phyloP scores from a whole-genome alignment of 2,329 filamentous ascomycete genomes.

The Colletotrichum sp. region DNA sequence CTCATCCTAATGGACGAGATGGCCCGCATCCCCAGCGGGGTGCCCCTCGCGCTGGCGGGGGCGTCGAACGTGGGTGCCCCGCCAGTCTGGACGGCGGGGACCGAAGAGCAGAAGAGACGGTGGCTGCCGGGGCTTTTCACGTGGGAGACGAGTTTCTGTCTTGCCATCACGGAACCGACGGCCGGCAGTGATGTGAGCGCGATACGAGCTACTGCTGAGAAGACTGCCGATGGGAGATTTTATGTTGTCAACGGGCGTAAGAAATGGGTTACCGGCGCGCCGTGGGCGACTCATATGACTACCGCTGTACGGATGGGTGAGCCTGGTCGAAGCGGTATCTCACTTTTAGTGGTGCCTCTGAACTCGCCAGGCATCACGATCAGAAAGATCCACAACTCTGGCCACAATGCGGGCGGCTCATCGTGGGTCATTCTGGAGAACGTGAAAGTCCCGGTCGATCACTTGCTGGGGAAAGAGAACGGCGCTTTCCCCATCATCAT shows the following conservation, averaged over 20 bases:
- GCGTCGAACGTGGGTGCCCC: constrained; percentile 68
- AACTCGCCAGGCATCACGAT: constrained; percentile 53
- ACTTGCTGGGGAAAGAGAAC: constrained; percentile 60
- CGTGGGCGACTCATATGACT: constrained; percentile 66
- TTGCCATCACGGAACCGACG: constrained; percentile 68
- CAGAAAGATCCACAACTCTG: constrained; percentile 66
- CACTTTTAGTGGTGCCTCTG: constrained; percentile 62
- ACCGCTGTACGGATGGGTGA: constrained; percentile 66
- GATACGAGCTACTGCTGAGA: constrained; percentile 63
- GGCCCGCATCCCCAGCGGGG: constrained; percentile 59
- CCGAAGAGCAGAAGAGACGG: constrained; percentile 58
- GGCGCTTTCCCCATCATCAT: constrained; percentile 63
- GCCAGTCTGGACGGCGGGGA: constrained; percentile 68
- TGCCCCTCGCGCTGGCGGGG: constrained; percentile 62
- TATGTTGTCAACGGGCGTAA: constrained; percentile 72
- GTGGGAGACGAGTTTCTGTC: constrained; percentile 65
- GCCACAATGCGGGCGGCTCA: constrained; percentile 68
- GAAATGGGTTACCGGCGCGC: constrained; percentile 71
- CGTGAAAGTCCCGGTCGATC: constrained; percentile 57
- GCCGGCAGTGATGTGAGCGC: constrained; percentile 65
- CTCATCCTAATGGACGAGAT: constrained; percentile 62
- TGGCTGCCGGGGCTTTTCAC: constrained; percentile 65
- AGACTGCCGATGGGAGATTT: constrained; percentile 44
- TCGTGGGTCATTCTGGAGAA: constrained; percentile 62
- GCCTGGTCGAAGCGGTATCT: constrained; percentile 57